A percentile compares a stretch with the other conserved stretches of the same genome.
These are phyloP conservation scores for Berberis vulgaris DNA, from an alignment of 164 flowering plant species.

Conservation along the genomic window DNA sequence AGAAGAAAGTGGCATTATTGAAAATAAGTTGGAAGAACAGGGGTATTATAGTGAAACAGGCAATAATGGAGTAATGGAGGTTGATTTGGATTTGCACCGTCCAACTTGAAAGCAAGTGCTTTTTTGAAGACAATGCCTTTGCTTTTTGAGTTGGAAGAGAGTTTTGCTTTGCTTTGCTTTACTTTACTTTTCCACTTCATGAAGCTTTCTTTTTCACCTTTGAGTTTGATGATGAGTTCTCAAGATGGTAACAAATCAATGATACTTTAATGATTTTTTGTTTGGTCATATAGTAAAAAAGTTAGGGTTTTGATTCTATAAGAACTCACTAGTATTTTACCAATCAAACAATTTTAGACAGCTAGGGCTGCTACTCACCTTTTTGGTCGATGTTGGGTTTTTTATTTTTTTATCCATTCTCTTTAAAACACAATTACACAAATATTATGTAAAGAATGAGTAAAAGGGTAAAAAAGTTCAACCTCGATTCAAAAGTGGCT, in stretches of 20 bases:
- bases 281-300: background rate
- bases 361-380: no score
- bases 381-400: no score
- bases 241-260: no score
- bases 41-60: background rate
- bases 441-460: no score
- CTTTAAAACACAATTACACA: no score
- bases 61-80: conserved; percentile 6
- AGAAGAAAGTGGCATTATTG: conserved; percentile 1
- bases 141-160: background rate
- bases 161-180: background rate
- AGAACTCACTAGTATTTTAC: no score
- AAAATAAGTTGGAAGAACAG: conserved; percentile 1
- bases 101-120: background rate
- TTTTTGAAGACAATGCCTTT: background rate
- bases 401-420: no score
- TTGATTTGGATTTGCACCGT: conserved; percentile 14
- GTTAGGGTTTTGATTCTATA: background rate
- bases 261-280: no score
- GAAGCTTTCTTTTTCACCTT: background rate
- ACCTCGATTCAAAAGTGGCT: no score
- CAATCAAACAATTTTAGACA: no score
- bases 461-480: no score
- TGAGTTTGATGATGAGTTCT: no score
- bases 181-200: background rate